Evolutionary conservation across 208 protist species (phyloP).

Genomic region (Trypanosoma avium): DNA sequence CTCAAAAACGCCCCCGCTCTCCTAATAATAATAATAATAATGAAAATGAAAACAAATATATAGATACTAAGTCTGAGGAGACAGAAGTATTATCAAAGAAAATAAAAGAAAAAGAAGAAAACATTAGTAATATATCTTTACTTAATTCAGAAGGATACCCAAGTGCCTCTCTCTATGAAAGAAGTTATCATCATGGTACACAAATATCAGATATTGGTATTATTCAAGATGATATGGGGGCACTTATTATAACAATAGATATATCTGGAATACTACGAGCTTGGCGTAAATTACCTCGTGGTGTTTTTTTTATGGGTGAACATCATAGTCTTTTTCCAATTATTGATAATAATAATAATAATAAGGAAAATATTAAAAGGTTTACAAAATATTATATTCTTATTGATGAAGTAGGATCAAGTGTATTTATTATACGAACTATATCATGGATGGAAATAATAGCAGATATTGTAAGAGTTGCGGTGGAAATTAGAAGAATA

Average conservation of each 20-base stretch:
- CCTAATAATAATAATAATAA: neutral
- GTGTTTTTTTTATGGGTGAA: conserved; percentile 66
- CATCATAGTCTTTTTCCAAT: conserved; percentile 39
- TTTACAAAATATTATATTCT: conserved; percentile 12
- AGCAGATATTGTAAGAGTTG: conserved; percentile 24
- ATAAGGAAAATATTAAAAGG: neutral
- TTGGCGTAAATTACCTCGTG: conserved; percentile 72
- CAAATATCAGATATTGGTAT: conserved; percentile 47
- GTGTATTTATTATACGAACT: conserved; percentile 15
- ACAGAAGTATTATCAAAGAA: neutral
- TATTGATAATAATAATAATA: neutral
- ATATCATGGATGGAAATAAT: conserved; percentile 1
- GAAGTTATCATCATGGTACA: conserved; percentile 48
- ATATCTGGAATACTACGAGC: conserved; percentile 45
- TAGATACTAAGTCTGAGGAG: no score
- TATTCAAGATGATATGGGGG: conserved; percentile 49
- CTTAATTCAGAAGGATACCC: conserved; percentile 37
- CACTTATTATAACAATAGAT: conserved; percentile 54
- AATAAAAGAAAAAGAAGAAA: neutral
- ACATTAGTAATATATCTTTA: conserved; percentile 1
- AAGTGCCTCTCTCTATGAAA: conserved; percentile 49
- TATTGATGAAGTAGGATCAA: conserved; percentile 3
- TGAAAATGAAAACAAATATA: neutral
- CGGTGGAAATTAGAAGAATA: conserved; percentile 44
- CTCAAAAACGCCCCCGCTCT: conserved; percentile 15